Evolutionary conservation across 2,329 filamentous ascomycete species (phyloP).

Genomic region (Paecilomyces sp.): DNA sequence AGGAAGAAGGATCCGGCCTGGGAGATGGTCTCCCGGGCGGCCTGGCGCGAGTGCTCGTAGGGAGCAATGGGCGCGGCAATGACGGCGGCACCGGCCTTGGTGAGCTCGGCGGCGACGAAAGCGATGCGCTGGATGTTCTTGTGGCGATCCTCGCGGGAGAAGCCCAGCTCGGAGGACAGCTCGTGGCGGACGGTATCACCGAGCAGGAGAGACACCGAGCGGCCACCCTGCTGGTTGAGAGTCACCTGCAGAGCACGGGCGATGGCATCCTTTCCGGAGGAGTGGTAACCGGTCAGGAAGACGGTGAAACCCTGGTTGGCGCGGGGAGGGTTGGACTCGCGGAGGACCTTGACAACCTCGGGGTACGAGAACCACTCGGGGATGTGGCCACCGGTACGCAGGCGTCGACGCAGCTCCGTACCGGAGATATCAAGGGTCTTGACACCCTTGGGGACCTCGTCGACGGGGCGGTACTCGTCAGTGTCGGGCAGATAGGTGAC

Average conservation of each 20-base stretch:
- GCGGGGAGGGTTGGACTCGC: conserved; percentile 91
- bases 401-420: conserved; percentile 84
- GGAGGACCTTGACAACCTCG: conserved; percentile 91
- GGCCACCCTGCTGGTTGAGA: conserved; percentile 94
- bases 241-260: conserved; percentile 93
- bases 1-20: conserved; percentile 93
- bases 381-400: conserved; percentile 87
- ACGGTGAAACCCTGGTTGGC: conserved; percentile 93
- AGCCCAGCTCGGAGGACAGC: conserved; percentile 90
- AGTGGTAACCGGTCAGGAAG: conserved; percentile 95
- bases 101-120: conserved; percentile 92
- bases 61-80: conserved; percentile 96
- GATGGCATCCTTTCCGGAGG: conserved; percentile 94
- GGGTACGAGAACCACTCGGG: conserved; percentile 99
- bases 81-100: conserved; percentile 84
- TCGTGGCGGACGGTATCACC: conserved; percentile 93
- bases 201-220: conserved; percentile 86
- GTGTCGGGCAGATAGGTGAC: conserved; percentile 98
- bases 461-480: conserved; percentile 91
- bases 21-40: conserved; percentile 70
- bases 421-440: conserved; percentile 84
- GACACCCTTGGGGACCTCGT: conserved; percentile 76
- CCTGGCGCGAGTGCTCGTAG: conserved; percentile 68
- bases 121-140: conserved; percentile 94
- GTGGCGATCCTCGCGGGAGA: conserved; percentile 85